These are phyloP conservation scores for Arachis hypogaea DNA, from an alignment of 306 rosid species.

Conservation along the genomic window DNA sequence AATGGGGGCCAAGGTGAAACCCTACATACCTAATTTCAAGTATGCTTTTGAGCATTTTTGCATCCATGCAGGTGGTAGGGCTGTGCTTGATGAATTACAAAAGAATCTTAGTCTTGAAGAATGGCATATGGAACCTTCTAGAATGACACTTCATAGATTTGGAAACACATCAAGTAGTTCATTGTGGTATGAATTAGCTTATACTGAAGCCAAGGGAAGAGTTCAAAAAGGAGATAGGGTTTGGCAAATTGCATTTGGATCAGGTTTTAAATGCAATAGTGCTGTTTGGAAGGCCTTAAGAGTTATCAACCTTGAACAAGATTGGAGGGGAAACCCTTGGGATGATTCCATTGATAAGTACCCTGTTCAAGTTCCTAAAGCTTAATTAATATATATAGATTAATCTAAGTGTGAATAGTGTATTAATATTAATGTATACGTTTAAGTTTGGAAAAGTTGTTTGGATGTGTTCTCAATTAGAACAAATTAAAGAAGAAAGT, in stretches of 20 bases:
- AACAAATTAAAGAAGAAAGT: too few species aligned
- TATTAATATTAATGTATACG: too few species aligned
- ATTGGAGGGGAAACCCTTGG: slow-evolving; percentile 81
- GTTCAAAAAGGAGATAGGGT: slow-evolving; percentile 69
- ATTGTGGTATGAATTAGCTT: slow-evolving; percentile 87
- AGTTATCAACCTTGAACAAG: slow-evolving; percentile 35
- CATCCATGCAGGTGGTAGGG: slow-evolving; percentile 92
- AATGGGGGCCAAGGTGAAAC: slow-evolving; percentile 50
- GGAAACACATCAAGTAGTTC: slow-evolving; percentile 96
- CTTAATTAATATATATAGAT: background rate
- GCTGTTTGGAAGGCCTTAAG: slow-evolving; percentile 80
- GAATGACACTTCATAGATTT: slow-evolving; percentile 88
- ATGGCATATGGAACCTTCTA: slow-evolving; percentile 93
- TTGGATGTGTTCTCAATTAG: too few species aligned
- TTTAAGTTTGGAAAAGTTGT: too few species aligned
- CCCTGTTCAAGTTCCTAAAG: slow-evolving; percentile 54
- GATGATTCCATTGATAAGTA: slow-evolving; percentile 58
- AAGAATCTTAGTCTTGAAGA: slow-evolving; percentile 77
- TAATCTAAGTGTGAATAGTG: too few species aligned
- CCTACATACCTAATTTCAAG: slow-evolving; percentile 87
- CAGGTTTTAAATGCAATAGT: slow-evolving; percentile 95
- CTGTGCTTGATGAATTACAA: slow-evolving; percentile 78
- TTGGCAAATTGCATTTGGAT: slow-evolving; percentile 93
- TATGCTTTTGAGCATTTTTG: slow-evolving; percentile 91
- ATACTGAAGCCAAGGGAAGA: slow-evolving; percentile 82